These are phyloP conservation scores for Bombardia bombarda DNA, from an alignment of 495 filamentous ascomycete species.

Conservation along the genomic window DNA sequence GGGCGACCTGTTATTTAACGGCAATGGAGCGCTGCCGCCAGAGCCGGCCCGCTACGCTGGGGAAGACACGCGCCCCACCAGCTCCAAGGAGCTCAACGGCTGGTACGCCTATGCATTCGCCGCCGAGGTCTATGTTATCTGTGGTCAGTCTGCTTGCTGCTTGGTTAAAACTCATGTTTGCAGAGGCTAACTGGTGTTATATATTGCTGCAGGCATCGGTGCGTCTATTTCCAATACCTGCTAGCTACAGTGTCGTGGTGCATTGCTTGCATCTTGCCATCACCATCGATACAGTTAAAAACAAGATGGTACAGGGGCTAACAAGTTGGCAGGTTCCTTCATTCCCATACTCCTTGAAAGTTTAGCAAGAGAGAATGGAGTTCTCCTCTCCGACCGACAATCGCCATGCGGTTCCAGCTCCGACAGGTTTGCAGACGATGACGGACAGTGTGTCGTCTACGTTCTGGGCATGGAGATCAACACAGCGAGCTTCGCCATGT, in stretches of 20 bases:
- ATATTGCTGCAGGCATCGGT: slow-evolving; percentile 16
- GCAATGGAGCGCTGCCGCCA: slow-evolving; percentile 4
- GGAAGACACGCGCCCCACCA: slow-evolving; percentile 84
- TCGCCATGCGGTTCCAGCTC: slow-evolving; percentile 56
- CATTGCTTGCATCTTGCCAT: no score
- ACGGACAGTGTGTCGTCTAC: slow-evolving; percentile 74
- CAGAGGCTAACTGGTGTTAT: background rate
- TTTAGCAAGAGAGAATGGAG: slow-evolving; percentile 80
- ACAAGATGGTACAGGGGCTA: no score
- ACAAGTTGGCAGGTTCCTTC: slow-evolving; percentile 62
- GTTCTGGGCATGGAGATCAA: slow-evolving; percentile 82
- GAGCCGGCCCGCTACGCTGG: slow-evolving; percentile 49
- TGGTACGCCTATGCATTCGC: slow-evolving; percentile 98
- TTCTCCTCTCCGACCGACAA: slow-evolving; percentile 65
- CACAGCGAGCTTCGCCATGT: slow-evolving; percentile 96
- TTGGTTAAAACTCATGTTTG: background rate
- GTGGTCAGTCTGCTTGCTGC: slow-evolving; percentile 50
- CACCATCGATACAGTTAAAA: no score
- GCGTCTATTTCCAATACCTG: no score
- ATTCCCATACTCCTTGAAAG: slow-evolving; percentile 95
- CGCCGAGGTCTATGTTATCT: slow-evolving; percentile 95
- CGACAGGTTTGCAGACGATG: slow-evolving; percentile 23
- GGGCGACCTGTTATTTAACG: background rate
- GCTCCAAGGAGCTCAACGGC: slow-evolving; percentile 75
- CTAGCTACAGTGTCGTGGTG: no score